Evolutionary conservation across 257 asterid genomes (phyloP), one percentile per base, ranked within the genome.

Genomic region (Hygrophila difformis): DNA sequence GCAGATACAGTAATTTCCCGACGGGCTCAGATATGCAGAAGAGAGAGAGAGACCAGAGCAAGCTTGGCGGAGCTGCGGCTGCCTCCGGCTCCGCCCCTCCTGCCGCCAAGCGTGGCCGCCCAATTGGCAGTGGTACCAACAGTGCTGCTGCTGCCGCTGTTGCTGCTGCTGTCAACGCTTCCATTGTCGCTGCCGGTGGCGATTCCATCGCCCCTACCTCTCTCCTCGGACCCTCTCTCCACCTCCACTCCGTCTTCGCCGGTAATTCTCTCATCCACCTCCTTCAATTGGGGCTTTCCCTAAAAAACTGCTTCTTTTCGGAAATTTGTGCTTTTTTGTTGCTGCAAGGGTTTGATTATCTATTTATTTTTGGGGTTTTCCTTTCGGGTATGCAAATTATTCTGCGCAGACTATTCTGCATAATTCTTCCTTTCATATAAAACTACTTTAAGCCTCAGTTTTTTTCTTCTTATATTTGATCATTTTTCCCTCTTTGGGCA

Each of bases 201-300:
- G 95, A 88, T 41, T 48, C 87, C 23, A 66, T 57, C 17, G 84
- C 96, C 33, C 91, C 97, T 5, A 59, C 86, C 18, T 63, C 83
- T 39, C 85, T 88, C 28, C 83, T 88, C 51, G 97, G 97, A 8
- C 95, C 97, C 9, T 88, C 97, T 19, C 78, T 88, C 4, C 94
- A 84, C 53, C 93, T 84, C 24, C 93, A 79, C 63, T 79, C 97
- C 33, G 87, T 93, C 31, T 81, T 88, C 53, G 94, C 97, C 31
- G 97, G 97, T 84, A 63, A 59, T 22, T 64, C 37, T 43, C 72
- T 44, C 18, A 9, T 33, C 12, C 8, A 5, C 5, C 15, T 55
- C n/a, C 35, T 44, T 5, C 4, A 12, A 20, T 47, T 39, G 9
- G 47, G 17, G 24, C 38, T 62, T 28, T 49, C 37, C 12, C 12